phyloP scores from a whole-genome alignment of 306 rosid species.

The Morella rubra region DNA sequence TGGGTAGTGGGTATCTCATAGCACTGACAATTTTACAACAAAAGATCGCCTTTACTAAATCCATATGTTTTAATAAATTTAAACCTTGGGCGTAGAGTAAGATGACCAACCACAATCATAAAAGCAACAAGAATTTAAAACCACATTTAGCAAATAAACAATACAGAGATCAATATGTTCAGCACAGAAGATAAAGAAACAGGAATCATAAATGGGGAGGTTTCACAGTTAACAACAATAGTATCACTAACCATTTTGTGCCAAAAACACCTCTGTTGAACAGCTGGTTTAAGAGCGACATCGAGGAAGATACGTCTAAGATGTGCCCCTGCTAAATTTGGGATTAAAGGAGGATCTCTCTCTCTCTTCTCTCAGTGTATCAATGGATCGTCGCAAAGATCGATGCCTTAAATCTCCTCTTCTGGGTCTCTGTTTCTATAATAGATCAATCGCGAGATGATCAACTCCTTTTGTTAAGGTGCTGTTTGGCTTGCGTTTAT shows the following conservation, averaged over 20 bases:
- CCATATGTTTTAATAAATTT: slow-evolving; percentile 10
- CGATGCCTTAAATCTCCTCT: not conserved
- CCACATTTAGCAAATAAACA: not conserved
- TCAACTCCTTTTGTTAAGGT: not conserved
- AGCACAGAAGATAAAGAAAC: not conserved
- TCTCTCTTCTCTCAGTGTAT: not conserved
- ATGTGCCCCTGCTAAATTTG: slow-evolving; percentile 1
- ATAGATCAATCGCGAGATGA: not conserved
- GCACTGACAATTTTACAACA: slow-evolving; percentile 1
- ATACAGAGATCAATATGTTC: not conserved
- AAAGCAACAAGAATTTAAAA: slow-evolving; percentile 1
- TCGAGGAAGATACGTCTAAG: slow-evolving; percentile 19
- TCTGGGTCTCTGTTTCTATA: not conserved
- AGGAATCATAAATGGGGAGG: not conserved
- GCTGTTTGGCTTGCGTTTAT: too few species aligned
- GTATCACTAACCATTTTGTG: slow-evolving; percentile 69
- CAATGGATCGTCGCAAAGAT: not conserved
- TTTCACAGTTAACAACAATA: not conserved
- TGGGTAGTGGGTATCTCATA: slow-evolving; percentile 12
- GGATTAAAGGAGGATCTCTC: not conserved
- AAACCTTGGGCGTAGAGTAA: slow-evolving; percentile 1
- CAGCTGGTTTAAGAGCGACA: slow-evolving; percentile 95
- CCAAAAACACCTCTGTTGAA: slow-evolving; percentile 87
- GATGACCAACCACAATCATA: slow-evolving; percentile 17
- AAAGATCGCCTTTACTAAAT: not conserved